Percentiles rank a stretch among this genome's conserved stretches.
Conservation (phyloP, 1,284 basidiomycete genomes). For the Athelia sp. region DNA sequence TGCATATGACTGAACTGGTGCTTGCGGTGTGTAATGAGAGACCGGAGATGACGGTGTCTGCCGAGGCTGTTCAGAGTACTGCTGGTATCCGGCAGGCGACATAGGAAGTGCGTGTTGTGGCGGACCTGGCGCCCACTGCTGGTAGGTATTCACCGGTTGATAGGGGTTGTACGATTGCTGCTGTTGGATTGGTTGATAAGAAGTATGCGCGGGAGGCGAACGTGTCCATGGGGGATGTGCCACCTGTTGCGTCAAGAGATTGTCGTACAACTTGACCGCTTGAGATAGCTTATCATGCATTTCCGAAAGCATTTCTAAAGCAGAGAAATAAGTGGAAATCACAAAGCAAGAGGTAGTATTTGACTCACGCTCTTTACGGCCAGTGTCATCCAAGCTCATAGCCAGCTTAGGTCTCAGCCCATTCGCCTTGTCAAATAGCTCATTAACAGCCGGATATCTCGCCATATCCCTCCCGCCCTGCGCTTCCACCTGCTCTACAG, state of each 20-base stretch:
- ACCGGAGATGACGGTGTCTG: constrained; percentile 4
- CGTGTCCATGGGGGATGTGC: constrained; percentile 61
- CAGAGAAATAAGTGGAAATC: constrained; percentile 6
- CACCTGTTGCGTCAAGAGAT: constrained; percentile 81
- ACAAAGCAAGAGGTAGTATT: constrained; percentile 1
- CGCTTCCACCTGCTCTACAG: constrained; percentile 78
- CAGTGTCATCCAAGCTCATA: constrained; percentile 81
- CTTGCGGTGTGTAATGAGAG: not conserved
- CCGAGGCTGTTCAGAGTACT: constrained; percentile 3
- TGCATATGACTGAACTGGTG: not conserved
- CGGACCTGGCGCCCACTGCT: constrained; percentile 24
- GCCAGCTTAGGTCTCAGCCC: constrained; percentile 80
- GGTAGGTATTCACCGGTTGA: constrained; percentile 19
- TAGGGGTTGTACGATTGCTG: constrained; percentile 15
- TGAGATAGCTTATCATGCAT: constrained; percentile 94
- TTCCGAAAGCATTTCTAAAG: constrained; percentile 74
- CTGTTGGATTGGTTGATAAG: constrained; percentile 20
- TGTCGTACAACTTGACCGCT: constrained; percentile 88
- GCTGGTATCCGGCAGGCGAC: not conserved
- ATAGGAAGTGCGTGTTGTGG: constrained; percentile 14
- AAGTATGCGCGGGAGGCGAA: constrained; percentile 22
- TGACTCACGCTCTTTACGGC: constrained; percentile 80
- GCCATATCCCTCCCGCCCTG: constrained; percentile 76
- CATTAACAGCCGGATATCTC: constrained; percentile 77
- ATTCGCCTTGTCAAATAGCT: constrained; percentile 82